Percentiles rank a stretch among this genome's conserved stretches.
Conservation (phyloP, 805 yeast genomes). For the Candida takata region DNA sequence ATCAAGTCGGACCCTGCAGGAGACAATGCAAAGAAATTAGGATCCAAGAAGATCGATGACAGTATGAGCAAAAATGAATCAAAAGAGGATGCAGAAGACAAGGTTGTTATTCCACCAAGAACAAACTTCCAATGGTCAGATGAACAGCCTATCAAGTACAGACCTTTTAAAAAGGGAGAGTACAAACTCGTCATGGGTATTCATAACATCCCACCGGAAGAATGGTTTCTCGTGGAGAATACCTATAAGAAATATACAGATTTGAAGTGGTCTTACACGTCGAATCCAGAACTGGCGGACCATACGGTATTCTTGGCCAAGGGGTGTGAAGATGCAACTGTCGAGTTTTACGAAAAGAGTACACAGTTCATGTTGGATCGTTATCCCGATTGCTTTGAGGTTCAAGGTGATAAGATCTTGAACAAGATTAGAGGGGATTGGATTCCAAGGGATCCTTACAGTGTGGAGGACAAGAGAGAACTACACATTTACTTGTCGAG, state of each 20-base stretch:
- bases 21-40: too few relatives aligned
- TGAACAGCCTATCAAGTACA: conserved; percentile 36
- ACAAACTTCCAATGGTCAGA: conserved; percentile 28
- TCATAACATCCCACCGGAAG: conserved; percentile 38
- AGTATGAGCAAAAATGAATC: not conserved
- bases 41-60: too few relatives aligned
- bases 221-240: conserved; percentile 56
- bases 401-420: conserved; percentile 17
- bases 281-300: conserved; percentile 27
- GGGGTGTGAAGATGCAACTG: conserved; percentile 16
- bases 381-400: conserved; percentile 22
- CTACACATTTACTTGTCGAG: conserved; percentile 15
- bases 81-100: not conserved
- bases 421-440: conserved; percentile 22
- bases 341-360: conserved; percentile 21
- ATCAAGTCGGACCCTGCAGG: too few relatives aligned
- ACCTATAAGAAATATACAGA: conserved; percentile 43
- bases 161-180: conserved; percentile 56
- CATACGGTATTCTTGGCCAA: conserved; percentile 30
- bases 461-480: conserved; percentile 16
- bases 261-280: conserved; percentile 30
- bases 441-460: conserved; percentile 20
- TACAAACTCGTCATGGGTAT: conserved; percentile 62
- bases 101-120: not conserved
- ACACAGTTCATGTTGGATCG: conserved; percentile 19